Percentiles rank a stretch among this genome's conserved stretches.
These are phyloP conservation scores for Miscanthus sacchariflorus DNA, from an alignment of 202 grass and related monocot genomes.

Conservation along the genomic window DNA sequence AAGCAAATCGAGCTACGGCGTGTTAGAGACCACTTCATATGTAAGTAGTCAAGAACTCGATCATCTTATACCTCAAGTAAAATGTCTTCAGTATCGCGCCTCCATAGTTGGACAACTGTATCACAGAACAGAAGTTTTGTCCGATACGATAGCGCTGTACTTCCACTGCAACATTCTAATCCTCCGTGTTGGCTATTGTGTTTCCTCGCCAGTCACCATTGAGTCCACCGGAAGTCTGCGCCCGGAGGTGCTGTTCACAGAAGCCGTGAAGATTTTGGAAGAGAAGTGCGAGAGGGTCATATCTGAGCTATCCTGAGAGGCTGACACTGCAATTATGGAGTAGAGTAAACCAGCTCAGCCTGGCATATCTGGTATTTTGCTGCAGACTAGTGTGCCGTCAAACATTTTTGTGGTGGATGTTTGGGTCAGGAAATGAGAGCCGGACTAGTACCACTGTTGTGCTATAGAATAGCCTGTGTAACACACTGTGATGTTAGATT, in stretches of 20 bases:
- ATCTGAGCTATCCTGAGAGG: constrained; percentile 67
- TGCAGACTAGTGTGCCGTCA: background rate
- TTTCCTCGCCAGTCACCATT: constrained; percentile 64
- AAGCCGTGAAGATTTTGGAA: constrained; percentile 84
- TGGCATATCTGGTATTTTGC: background rate
- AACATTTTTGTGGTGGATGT: background rate
- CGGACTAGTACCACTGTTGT: background rate
- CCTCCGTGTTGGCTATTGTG: background rate
- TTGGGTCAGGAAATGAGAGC: background rate
- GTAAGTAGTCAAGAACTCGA: constrained; percentile 54
- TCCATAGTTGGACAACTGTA: background rate
- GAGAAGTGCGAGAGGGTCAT: constrained; percentile 77
- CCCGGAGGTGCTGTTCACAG: constrained; percentile 75
- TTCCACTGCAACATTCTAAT: background rate
- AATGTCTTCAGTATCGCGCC: background rate
- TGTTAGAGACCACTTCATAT: constrained; percentile 94
- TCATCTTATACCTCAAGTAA: background rate
- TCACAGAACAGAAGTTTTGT: background rate
- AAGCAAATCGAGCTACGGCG: constrained; percentile 63
- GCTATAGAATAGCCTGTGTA: background rate
- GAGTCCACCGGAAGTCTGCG: constrained; percentile 72
- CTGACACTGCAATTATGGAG: background rate
- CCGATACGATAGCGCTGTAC: background rate
- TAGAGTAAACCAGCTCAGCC: background rate
- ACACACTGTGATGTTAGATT: background rate